Conservation (phyloP, 129 eudicot genomes). For the Arctium minus region DNA sequence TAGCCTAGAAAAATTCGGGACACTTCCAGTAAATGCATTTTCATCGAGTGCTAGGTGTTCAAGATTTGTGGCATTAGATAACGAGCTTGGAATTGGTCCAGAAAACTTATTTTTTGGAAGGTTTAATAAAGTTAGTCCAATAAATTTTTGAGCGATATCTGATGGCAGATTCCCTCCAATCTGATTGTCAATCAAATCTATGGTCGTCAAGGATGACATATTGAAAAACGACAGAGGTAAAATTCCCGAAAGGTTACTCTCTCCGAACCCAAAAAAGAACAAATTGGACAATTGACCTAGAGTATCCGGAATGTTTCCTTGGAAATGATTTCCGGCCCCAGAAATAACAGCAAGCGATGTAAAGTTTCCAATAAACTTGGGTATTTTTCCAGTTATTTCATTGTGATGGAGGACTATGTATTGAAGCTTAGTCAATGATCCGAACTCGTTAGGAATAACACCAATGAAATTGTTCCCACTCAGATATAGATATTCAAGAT, state of each 20-base stretch:
- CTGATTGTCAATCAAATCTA: background rate
- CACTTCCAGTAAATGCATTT: background rate
- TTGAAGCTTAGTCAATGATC: slow-evolving; percentile 9
- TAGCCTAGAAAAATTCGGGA: slow-evolving; percentile 5
- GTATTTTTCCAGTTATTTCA: slow-evolving; percentile 6
- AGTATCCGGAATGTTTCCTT: background rate
- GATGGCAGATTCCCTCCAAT: background rate
- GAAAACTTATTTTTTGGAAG: background rate
- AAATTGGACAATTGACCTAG: background rate
- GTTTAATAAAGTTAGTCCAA: background rate
- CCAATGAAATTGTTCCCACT: background rate
- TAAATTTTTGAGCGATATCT: background rate
- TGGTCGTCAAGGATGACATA: background rate
- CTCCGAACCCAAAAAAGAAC: background rate
- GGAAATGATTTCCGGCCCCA: background rate
- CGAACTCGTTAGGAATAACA: background rate
- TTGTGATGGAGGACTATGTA: background rate
- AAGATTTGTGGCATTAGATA: slow-evolving; percentile 13
- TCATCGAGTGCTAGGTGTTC: background rate
- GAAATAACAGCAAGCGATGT: background rate
- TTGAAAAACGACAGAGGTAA: background rate
- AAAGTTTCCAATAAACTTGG: slow-evolving; percentile 14
- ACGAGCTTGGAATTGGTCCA: slow-evolving; percentile 4
- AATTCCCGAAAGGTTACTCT: slow-evolving; percentile 12
- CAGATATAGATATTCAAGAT: background rate